A percentile compares a stretch with the other conserved stretches of the same genome.
phyloP scores from a whole-genome alignment of 164 flowering plant species.

The Liriodendron chinense region DNA sequence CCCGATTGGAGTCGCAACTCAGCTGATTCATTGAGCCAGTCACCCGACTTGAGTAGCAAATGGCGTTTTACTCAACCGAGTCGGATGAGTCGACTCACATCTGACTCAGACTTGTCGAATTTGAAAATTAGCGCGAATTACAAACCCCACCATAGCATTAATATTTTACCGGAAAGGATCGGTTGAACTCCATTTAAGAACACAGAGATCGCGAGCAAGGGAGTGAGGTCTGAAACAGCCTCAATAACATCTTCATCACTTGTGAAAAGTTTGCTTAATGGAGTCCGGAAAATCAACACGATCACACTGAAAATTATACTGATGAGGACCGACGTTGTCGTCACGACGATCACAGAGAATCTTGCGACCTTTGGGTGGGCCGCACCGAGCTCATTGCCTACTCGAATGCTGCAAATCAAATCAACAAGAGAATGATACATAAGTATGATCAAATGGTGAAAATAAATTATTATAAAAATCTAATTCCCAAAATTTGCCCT shows the following conservation, averaged over 20 bases:
- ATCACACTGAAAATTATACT: constrained; percentile 47
- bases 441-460: no score
- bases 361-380: constrained; percentile 52
- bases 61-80: no score
- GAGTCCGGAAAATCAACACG: constrained; percentile 37
- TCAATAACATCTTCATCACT: constrained; percentile 37
- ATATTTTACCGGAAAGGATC: constrained; percentile 53
- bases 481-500: no score
- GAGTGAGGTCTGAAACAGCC: constrained; percentile 51
- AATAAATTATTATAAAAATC: no score
- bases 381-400: constrained; percentile 76
- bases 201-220: constrained; percentile 62
- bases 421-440: no score
- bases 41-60: no score
- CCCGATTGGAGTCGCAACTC: no score
- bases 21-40: no score
- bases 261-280: constrained; percentile 54
- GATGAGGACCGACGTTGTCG: constrained; percentile 36
- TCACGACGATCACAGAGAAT: constrained; percentile 62
- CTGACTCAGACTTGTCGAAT: no score
- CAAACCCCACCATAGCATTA: not conserved
- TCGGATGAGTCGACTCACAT: no score
- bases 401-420: constrained; percentile 49
- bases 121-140: no score
- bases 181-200: constrained; percentile 73